Evolutionary conservation across 306 rosid species (phyloP).

Genomic region (Nissolia schottii): DNA sequence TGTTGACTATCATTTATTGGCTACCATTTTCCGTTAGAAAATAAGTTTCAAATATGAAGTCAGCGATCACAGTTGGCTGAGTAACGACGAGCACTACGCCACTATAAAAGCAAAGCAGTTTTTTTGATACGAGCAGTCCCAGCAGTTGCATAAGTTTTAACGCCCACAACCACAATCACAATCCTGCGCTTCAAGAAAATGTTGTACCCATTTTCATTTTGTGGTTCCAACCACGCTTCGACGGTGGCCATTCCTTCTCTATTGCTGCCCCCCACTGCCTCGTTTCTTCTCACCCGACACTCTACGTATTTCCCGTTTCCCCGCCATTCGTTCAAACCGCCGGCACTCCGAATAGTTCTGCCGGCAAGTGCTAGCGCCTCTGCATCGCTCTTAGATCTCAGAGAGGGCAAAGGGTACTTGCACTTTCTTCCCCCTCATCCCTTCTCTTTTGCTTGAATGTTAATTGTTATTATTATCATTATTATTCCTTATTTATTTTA

Average conservation of each 20-base stretch:
- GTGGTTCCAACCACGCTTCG: constrained; percentile 20
- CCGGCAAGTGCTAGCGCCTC: constrained; percentile 24
- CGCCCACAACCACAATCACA: constrained; percentile 14
- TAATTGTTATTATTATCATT: background rate
- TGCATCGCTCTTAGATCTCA: constrained; percentile 32
- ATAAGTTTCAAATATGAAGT: too few relatives aligned
- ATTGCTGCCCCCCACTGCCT: constrained; percentile 11
- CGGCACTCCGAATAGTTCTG: constrained; percentile 34
- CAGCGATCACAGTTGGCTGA: too few relatives aligned
- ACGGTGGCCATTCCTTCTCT: constrained; percentile 8
- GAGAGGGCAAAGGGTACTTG: constrained; percentile 55
- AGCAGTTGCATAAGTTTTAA: constrained; percentile 1
- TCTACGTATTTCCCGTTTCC: constrained; percentile 21
- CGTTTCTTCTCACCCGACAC: constrained; percentile 18
- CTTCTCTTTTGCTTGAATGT: background rate
- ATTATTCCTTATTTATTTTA: background rate
- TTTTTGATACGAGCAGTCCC: too few relatives aligned
- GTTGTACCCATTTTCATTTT: constrained; percentile 34
- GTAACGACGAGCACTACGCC: too few relatives aligned
- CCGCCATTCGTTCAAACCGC: constrained; percentile 21
- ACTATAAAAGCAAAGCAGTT: too few relatives aligned
- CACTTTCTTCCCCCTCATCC: background rate
- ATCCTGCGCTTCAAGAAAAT: background rate
- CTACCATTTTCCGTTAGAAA: too few relatives aligned
- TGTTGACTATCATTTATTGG: too few relatives aligned